Base-by-base conservation (phyloP, 768 basidiomycete genomes). In the Naganishia vishniacii region DNA sequence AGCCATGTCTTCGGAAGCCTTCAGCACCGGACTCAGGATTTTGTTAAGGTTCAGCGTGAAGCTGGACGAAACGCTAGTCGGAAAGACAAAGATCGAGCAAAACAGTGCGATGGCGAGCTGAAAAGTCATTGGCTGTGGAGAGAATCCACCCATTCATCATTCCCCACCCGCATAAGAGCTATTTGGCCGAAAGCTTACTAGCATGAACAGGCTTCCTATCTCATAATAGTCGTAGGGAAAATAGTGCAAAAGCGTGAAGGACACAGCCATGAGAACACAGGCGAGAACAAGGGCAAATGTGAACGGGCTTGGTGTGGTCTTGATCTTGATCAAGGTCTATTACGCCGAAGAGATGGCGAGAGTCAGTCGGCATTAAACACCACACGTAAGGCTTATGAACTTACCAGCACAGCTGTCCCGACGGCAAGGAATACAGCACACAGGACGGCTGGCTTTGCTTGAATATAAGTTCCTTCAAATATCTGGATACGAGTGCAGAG, bases 251-350 rank as follows among this genome's bases (percentile, higher is more conserved):
- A 64, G 49, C 16, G 63, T 64, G 28, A 64, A 46, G 5, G 53
- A 64, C n/a, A 76, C 70, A 48, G 75, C 75, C 37, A 72, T 61
- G 9, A 77, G 67, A n/a, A 77, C 68, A 37, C 72, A 73, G 7
- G 70, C 68, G 4, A 77, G 64, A 11, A 77, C 75, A 3, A 73
- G 47, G 1, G 73, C 69, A 41, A 75, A 75, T 1, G 75, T 77
- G 23, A 69, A 71, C 0, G 75, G 73, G 51, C 68, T 68, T 12
- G 75, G 75, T 46, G 73, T 70, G 4, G 75, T 77, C 16, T 69
- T 66, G 23, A 75, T 37, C 48, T 77, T 77, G 65, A 70, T 68
- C 72, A 70, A 71, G 1, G 73, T 71, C 66, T 70, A 44, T 23
- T n/a, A 37, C 3, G 20, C 12, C 12, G 7, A 28, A 59, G 23